phyloP scores from a whole-genome alignment of 2,329 filamentous ascomycete genomes.

The Phaeosphaeriaceae sp. region DNA sequence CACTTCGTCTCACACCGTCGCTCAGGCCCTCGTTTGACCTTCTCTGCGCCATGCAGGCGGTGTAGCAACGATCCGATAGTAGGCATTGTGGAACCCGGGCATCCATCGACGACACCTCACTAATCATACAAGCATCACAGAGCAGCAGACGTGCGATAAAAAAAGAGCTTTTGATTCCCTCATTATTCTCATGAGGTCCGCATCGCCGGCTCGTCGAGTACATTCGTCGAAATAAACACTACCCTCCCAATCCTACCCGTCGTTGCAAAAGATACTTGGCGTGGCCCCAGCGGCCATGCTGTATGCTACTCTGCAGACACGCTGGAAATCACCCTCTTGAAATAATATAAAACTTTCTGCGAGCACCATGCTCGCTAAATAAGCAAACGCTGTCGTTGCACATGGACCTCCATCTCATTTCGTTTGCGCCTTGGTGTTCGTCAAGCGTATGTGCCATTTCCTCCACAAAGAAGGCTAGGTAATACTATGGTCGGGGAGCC shows the following conservation, averaged over 20 bases:
- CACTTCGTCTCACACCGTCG: neutral
- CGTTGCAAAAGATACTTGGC: slow-evolving; percentile 13
- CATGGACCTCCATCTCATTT: slow-evolving; percentile 29
- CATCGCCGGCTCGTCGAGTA: slow-evolving; percentile 28
- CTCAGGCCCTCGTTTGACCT: neutral
- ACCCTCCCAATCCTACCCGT: slow-evolving; percentile 14
- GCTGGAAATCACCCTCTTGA: slow-evolving; percentile 25
- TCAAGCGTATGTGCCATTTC: slow-evolving; percentile 28
- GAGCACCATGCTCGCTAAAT: slow-evolving; percentile 27
- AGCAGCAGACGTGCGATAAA: neutral
- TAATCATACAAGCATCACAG: neutral
- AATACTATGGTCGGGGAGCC: slow-evolving; percentile 5
- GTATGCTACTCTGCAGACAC: slow-evolving; percentile 14
- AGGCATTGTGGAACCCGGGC: neutral
- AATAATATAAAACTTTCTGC: slow-evolving; percentile 31
- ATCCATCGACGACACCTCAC: neutral
- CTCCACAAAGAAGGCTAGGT: slow-evolving; percentile 12
- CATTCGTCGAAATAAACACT: slow-evolving; percentile 32
- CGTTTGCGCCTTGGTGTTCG: slow-evolving; percentile 37
- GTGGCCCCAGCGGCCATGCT: slow-evolving; percentile 12
- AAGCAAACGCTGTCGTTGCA: slow-evolving; percentile 37
- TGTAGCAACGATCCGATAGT: no score
- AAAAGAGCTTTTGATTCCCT: slow-evolving; percentile 50
- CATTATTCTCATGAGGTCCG: slow-evolving; percentile 42
- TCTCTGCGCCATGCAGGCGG: neutral